Evolutionary conservation across 345 rosid genomes (phyloP).

Genomic region (Eucalyptus tenuipes): DNA sequence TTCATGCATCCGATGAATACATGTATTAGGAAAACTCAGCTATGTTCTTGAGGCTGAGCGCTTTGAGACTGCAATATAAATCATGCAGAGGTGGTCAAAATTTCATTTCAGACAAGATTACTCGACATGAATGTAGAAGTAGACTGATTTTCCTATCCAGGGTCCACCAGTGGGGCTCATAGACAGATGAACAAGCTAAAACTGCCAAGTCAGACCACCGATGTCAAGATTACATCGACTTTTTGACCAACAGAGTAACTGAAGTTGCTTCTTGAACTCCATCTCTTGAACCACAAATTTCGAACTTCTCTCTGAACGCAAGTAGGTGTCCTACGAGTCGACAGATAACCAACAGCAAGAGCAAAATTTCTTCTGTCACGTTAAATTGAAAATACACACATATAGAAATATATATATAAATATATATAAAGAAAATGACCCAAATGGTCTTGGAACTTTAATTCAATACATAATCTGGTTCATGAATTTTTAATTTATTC

Average conservation of each 20-base stretch:
- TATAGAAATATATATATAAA: no score
- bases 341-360: neutral
- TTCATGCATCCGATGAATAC: neutral
- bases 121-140: neutral
- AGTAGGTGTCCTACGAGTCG: neutral
- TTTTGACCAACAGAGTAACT: neutral
- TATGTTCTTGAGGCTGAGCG: neutral
- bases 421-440: no score
- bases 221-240: neutral
- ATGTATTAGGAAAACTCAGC: neutral
- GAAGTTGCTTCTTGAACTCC: neutral
- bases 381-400: neutral
- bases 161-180: neutral
- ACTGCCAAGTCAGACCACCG: neutral
- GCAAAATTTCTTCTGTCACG: neutral
- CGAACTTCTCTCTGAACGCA: neutral
- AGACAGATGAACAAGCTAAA: neutral
- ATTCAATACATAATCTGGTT: no score
- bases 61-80: neutral
- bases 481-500: no score
- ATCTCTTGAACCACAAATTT: neutral
- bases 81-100: neutral
- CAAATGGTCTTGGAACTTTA: no score
- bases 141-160: neutral
- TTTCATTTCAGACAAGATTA: neutral